Evolutionary conservation across 169 alveolate genomes (phyloP).

Genomic region (Pseudocohnilembus persalinus): DNA sequence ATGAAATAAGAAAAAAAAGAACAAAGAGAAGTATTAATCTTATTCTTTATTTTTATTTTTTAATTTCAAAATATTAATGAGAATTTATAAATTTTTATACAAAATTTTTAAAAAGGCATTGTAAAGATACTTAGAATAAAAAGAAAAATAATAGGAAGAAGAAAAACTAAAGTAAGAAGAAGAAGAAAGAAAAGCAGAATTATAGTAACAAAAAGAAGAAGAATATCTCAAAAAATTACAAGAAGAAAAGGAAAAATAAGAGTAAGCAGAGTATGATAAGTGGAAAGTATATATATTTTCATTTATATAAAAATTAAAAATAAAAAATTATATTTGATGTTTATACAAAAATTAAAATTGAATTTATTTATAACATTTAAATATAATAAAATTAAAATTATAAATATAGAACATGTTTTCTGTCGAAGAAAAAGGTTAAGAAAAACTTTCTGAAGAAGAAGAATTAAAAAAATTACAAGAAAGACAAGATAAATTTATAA

Average conservation of each 20-base stretch:
- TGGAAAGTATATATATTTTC: conserved; percentile 52
- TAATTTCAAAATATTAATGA: background rate
- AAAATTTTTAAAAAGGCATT: conserved; percentile 24
- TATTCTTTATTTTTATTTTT: background rate
- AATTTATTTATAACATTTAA: no score
- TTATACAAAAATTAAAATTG: background rate
- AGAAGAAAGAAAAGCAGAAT: conserved; percentile 58
- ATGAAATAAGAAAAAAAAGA: conserved; percentile 34
- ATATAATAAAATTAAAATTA: background rate
- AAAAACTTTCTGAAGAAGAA: conserved; percentile 49
- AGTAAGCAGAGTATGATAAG: conserved; percentile 61
- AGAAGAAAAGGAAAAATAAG: conserved; percentile 53
- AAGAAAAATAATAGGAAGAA: conserved; percentile 51
- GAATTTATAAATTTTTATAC: no score
- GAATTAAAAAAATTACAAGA: conserved; percentile 55
- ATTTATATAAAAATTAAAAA: background rate
- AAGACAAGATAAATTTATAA: conserved; percentile 44
- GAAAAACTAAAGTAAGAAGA: conserved; percentile 57
- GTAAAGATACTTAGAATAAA: conserved; percentile 49
- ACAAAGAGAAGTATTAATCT: conserved; percentile 24
- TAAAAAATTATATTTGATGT: no score
- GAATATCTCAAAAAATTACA: conserved; percentile 48
- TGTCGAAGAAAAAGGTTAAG: conserved; percentile 64
- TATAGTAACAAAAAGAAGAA: conserved; percentile 57
- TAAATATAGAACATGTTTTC: conserved; percentile 33